Conservation (phyloP, 1,284 basidiomycete genomes). For the Ustilago shanxiensis region DNA sequence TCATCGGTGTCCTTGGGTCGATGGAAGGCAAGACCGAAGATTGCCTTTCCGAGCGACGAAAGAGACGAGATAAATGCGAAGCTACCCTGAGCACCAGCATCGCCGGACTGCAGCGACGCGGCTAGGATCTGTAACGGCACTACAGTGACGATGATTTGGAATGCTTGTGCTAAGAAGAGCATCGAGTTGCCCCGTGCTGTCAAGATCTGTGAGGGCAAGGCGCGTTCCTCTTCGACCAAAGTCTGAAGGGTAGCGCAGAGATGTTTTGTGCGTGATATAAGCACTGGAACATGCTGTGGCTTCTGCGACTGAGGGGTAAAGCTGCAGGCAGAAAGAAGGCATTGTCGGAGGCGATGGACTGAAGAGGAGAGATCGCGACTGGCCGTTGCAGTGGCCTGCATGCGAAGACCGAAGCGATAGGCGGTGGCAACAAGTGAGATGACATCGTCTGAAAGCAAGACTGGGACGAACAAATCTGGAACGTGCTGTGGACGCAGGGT, state of each 20-base stretch:
- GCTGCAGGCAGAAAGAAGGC: slow-evolving; percentile 44
- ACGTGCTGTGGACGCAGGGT: slow-evolving; percentile 27
- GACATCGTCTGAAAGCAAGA: slow-evolving; percentile 52
- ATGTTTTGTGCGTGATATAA: slow-evolving; percentile 37
- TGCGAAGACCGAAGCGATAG: slow-evolving; percentile 38
- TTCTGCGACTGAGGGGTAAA: slow-evolving; percentile 41
- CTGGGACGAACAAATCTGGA: slow-evolving; percentile 35
- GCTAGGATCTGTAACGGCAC: slow-evolving; percentile 40
- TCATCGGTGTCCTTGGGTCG: slow-evolving; percentile 42
- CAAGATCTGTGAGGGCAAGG: slow-evolving; percentile 18
- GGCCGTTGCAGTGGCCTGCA: slow-evolving; percentile 22
- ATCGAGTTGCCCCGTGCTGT: slow-evolving; percentile 48
- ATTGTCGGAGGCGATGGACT: slow-evolving; percentile 51
- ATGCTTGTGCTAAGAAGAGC: slow-evolving; percentile 50
- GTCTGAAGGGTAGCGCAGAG: slow-evolving; percentile 42
- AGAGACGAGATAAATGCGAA: slow-evolving; percentile 46
- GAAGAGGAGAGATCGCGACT: slow-evolving; percentile 45
- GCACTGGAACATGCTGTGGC: slow-evolving; percentile 40
- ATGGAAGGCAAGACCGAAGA: slow-evolving; percentile 54
- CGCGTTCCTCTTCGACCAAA: slow-evolving; percentile 41
- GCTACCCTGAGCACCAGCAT: slow-evolving; percentile 18
- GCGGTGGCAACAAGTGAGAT: slow-evolving; percentile 50
- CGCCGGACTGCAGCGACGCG: slow-evolving; percentile 20
- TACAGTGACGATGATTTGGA: slow-evolving; percentile 45
- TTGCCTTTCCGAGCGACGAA: slow-evolving; percentile 32